phyloP scores from a whole-genome alignment of 805 yeast genomes.

The Jamesozyma piceae region DNA sequence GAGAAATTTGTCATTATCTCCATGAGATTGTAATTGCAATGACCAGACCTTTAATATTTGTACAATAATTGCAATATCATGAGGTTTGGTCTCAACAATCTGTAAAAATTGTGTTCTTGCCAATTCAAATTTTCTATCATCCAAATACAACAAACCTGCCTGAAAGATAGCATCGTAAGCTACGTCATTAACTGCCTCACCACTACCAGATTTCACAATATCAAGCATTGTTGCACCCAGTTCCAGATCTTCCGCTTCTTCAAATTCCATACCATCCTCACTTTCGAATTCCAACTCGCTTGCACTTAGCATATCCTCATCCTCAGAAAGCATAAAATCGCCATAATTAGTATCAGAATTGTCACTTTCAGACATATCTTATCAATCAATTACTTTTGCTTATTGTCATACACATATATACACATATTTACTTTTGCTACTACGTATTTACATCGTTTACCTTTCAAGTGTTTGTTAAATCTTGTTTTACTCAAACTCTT shows the following conservation, averaged over 20 bases:
- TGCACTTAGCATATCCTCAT: constrained; percentile 16
- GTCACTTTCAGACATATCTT: constrained; percentile 10
- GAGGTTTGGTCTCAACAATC: neutral
- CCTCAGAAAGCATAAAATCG: constrained; percentile 26
- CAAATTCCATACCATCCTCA: constrained; percentile 11
- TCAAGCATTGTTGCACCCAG: neutral
- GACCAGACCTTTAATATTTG: neutral
- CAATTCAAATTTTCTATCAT: constrained; percentile 10
- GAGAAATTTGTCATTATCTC: neutral
- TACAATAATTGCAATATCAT: neutral
- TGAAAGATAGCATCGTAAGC: constrained; percentile 5
- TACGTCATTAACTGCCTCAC: neutral
- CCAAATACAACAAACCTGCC: constrained; percentile 7
- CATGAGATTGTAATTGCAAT: neutral
- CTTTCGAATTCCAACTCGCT: constrained; percentile 22
- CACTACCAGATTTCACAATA: too few relatives aligned
- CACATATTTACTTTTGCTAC: neutral
- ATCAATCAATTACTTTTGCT: too few relatives aligned
- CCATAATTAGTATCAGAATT: constrained; percentile 17
- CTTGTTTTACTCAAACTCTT: too few relatives aligned
- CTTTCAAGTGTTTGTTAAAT: too few relatives aligned
- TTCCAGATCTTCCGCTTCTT: neutral
- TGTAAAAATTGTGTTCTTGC: constrained; percentile 6
- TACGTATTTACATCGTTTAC: too few relatives aligned
- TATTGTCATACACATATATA: neutral